These are phyloP conservation scores for Leccinum rimulosum DNA, from an alignment of 768 basidiomycete species.

Conservation along the genomic window DNA sequence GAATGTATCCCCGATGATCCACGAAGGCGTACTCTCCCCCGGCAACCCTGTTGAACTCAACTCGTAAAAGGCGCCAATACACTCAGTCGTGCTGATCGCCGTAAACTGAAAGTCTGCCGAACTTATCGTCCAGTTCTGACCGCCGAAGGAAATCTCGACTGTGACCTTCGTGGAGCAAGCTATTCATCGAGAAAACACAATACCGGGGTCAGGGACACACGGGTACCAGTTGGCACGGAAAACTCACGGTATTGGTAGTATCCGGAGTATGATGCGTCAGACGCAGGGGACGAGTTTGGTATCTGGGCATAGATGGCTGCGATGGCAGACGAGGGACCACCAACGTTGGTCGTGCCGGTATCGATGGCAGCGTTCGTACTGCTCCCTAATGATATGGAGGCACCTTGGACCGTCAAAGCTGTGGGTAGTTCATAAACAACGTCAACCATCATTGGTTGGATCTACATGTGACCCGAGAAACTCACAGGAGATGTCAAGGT, in stretches of 20 bases:
- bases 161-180: conserved; percentile 38
- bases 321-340: conserved; percentile 43
- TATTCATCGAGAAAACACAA: background rate
- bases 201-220: background rate
- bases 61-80: conserved; percentile 55
- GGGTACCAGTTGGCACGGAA: no score
- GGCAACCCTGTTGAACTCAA: conserved; percentile 22
- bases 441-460: background rate
- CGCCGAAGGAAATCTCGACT: conserved; percentile 44
- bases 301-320: conserved; percentile 45
- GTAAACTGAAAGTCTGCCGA: conserved; percentile 47
- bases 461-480: background rate
- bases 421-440: background rate
- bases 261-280: conserved; percentile 36
- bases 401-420: conserved; percentile 40
- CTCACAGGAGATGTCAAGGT: conserved; percentile 39
- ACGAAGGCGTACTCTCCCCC: conserved; percentile 35
- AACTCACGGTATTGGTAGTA: conserved; percentile 46
- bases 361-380: conserved; percentile 49
- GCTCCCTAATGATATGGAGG: conserved; percentile 16
- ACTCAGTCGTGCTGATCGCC: conserved; percentile 36
- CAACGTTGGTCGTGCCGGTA: conserved; percentile 61
- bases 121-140: conserved; percentile 45
- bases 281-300: conserved; percentile 37
- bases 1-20: conserved; percentile 57